These are phyloP conservation scores for Xylaria sp. DNA, from an alignment of 2,329 filamentous ascomycete genomes.

Conservation along the genomic window DNA sequence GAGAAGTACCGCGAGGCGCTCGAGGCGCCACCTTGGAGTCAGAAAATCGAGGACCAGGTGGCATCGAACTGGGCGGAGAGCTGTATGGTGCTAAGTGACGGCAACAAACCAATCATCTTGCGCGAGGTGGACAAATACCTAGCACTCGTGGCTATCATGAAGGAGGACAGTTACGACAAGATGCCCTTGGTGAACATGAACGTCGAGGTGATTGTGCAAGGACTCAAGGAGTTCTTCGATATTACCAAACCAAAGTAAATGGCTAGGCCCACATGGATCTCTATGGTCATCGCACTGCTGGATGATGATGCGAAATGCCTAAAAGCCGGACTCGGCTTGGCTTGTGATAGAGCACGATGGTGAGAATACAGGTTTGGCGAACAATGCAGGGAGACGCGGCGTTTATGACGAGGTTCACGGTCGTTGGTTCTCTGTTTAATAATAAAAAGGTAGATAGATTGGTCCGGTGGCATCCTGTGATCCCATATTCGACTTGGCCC, in stretches of 20 bases:
- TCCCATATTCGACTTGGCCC: background rate
- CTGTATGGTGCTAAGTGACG: slow-evolving; percentile 73
- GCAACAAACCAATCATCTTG: slow-evolving; percentile 72
- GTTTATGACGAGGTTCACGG: background rate
- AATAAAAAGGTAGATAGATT: background rate
- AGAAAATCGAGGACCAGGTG: slow-evolving; percentile 72
- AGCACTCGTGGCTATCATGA: slow-evolving; percentile 86
- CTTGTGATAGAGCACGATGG: background rate
- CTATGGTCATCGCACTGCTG: background rate
- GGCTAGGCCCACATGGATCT: background rate
- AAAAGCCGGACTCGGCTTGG: background rate
- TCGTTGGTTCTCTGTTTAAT: background rate
- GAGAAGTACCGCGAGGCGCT: slow-evolving; percentile 64
- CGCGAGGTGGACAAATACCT: slow-evolving; percentile 78
- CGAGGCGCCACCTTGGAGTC: slow-evolving; percentile 69
- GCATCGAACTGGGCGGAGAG: slow-evolving; percentile 74
- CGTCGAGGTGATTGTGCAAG: slow-evolving; percentile 82
- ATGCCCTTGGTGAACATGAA: slow-evolving; percentile 90
- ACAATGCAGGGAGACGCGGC: background rate
- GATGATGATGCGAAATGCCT: background rate
- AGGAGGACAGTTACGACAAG: slow-evolving; percentile 83
- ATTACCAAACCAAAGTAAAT: slow-evolving; percentile 67
- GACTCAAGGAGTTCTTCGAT: slow-evolving; percentile 81
- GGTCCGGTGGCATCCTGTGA: slow-evolving; percentile 8
- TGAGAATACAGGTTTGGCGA: background rate